phyloP scores from a whole-genome alignment of 257 asterid genomes.

The Vinca minor region DNA sequence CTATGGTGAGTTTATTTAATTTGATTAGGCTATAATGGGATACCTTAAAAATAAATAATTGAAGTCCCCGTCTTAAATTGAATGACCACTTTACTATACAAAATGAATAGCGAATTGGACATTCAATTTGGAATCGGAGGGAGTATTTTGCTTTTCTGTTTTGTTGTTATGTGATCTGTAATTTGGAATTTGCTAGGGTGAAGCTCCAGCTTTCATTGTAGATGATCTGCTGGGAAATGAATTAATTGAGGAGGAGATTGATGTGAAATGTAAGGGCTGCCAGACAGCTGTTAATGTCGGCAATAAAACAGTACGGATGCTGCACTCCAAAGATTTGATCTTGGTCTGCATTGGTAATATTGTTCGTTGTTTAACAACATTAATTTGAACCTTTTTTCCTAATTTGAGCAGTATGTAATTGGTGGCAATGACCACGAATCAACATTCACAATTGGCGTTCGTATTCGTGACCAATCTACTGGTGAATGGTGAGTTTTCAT shows the following conservation, averaged over 20 bases:
- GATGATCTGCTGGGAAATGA: slow-evolving; percentile 42
- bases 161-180: slow-evolving; percentile 19
- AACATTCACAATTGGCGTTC: slow-evolving; percentile 34
- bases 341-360: slow-evolving; percentile 5
- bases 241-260: too few species aligned
- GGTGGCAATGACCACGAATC: slow-evolving; percentile 46
- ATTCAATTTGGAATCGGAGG: too few species aligned
- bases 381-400: slow-evolving; percentile 15
- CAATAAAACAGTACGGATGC: slow-evolving; percentile 53
- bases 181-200: slow-evolving; percentile 50
- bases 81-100: too few species aligned
- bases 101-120: too few species aligned
- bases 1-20: slow-evolving; percentile 87
- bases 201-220: slow-evolving; percentile 73
- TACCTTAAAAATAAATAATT: neutral
- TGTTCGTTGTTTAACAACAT: slow-evolving; percentile 2
- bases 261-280: slow-evolving; percentile 29
- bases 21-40: too few species aligned
- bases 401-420: slow-evolving; percentile 57
- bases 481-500: slow-evolving; percentile 56
- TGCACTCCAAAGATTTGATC: slow-evolving; percentile 20
- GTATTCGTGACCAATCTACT: slow-evolving; percentile 40
- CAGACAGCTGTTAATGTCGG: slow-evolving; percentile 40
- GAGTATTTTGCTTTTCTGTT: slow-evolving; percentile 8
- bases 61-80: too few species aligned